phyloP scores from a whole-genome alignment of 208 protist species.

The Acanthamoeba royreba region DNA sequence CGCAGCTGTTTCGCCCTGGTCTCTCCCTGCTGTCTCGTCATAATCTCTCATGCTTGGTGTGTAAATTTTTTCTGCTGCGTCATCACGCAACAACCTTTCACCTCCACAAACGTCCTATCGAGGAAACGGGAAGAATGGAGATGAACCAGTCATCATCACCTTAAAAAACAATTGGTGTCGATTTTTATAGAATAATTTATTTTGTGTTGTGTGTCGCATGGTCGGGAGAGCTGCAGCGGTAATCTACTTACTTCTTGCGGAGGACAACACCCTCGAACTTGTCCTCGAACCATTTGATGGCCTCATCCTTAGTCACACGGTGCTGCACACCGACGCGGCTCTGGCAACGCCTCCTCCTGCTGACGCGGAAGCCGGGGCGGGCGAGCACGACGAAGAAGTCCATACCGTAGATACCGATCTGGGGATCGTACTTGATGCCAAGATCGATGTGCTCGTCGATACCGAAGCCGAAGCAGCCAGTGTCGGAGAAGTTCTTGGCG shows the following conservation, averaged over 20 bases:
- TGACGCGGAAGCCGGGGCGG: slow-evolving; percentile 95
- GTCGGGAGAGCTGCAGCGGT: too few species aligned
- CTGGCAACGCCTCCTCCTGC: slow-evolving; percentile 65
- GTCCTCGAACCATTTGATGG: slow-evolving; percentile 99
- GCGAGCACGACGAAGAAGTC: slow-evolving; percentile 98
- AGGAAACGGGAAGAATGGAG: too few species aligned
- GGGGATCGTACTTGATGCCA: slow-evolving; percentile 99
- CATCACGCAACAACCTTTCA: too few species aligned
- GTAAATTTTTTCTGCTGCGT: too few species aligned
- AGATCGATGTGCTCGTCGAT: slow-evolving; percentile 99
- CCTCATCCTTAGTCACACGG: slow-evolving; percentile 94
- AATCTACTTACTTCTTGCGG: slow-evolving; percentile 45
- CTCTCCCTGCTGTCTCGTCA: too few species aligned
- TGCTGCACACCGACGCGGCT: slow-evolving; percentile 91
- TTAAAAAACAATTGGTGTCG: too few species aligned
- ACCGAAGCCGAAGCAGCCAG: slow-evolving; percentile 99
- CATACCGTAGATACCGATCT: slow-evolving; percentile 98
- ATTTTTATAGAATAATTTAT: too few species aligned
- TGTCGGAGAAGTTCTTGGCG: slow-evolving; percentile 93
- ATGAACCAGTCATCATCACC: too few species aligned
- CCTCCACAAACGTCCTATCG: too few species aligned
- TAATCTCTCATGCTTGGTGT: too few species aligned
- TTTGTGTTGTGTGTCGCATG: too few species aligned
- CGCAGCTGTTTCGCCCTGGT: too few species aligned
- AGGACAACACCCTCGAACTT: slow-evolving; percentile 97